Evolutionary conservation across 176 grass and related monocot species (phyloP).

Genomic region (Coix lacrymajobi): DNA sequence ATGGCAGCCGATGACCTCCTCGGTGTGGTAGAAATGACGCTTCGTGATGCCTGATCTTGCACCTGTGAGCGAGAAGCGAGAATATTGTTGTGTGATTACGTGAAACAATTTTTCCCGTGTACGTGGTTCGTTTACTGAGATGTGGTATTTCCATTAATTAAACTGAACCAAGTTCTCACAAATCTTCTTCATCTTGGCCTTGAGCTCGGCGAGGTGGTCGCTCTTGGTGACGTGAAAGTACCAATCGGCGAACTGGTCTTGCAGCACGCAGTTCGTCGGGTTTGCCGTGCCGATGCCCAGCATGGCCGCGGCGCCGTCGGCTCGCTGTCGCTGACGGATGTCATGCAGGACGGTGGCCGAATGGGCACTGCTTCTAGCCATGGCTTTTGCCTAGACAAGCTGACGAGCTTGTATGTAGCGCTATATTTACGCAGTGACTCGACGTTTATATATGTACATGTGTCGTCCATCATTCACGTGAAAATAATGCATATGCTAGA

Average conservation of each 20-base stretch:
- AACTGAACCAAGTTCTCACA: conserved; percentile 20
- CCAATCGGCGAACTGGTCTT: conserved; percentile 49
- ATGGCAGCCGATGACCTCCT: conserved; percentile 9
- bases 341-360: neutral
- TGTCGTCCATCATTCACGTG: too few relatives aligned
- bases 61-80: neutral
- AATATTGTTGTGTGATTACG: neutral
- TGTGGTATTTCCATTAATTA: neutral
- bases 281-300: conserved; percentile 52
- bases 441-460: too few relatives aligned
- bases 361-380: neutral
- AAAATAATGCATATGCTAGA: too few relatives aligned
- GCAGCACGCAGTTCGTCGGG: conserved; percentile 33
- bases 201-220: conserved; percentile 53
- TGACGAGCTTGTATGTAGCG: too few relatives aligned
- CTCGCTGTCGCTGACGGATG: conserved; percentile 7
- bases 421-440: too few relatives aligned
- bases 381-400: neutral
- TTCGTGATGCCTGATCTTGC: conserved; percentile 21
- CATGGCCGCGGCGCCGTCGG: conserved; percentile 36
- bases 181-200: conserved; percentile 57
- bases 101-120: too few relatives aligned
- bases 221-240: conserved; percentile 61
- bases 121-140: too few relatives aligned
- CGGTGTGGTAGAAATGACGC: conserved; percentile 28